Evolutionary conservation across 768 basidiomycete genomes (phyloP).

Genomic region (Kondoa subrosea): DNA sequence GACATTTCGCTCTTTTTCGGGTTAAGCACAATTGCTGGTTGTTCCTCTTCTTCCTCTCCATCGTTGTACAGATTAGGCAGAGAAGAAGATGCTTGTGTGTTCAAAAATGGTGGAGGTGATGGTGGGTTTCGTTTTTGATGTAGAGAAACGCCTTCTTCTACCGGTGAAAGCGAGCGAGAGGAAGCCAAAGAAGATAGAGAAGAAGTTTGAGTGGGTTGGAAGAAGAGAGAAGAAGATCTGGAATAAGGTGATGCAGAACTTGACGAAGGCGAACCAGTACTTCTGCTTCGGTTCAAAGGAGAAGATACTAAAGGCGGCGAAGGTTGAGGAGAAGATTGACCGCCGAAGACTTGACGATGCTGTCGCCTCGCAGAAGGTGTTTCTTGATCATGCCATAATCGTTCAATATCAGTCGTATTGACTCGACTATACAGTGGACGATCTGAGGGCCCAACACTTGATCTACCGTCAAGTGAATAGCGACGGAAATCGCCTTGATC

Average conservation of each 20-base stretch:
- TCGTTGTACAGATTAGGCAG: slow-evolving; percentile 4
- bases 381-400: not conserved
- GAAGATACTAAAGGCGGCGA: not conserved
- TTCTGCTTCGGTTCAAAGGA: too few relatives aligned
- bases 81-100: not conserved
- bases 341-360: not conserved
- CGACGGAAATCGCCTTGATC: too few relatives aligned
- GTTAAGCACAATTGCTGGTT: slow-evolving; percentile 37
- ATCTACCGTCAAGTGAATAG: not conserved
- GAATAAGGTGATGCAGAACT: not conserved
- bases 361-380: not conserved
- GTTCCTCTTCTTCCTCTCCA: slow-evolving; percentile 13
- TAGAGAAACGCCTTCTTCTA: slow-evolving; percentile 15
- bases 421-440: not conserved
- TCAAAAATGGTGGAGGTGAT: not conserved
- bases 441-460: not conserved
- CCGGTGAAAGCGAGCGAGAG: not conserved
- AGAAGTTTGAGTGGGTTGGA: not conserved
- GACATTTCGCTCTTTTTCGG: slow-evolving; percentile 57
- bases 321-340: not conserved
- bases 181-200: not conserved
- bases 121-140: slow-evolving; percentile 21
- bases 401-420: not conserved
- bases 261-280: not conserved
- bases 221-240: not conserved